Evolutionary conservation across 176 grass and related monocot genomes (phyloP).

Genomic region (Aegilops sharonensis): DNA sequence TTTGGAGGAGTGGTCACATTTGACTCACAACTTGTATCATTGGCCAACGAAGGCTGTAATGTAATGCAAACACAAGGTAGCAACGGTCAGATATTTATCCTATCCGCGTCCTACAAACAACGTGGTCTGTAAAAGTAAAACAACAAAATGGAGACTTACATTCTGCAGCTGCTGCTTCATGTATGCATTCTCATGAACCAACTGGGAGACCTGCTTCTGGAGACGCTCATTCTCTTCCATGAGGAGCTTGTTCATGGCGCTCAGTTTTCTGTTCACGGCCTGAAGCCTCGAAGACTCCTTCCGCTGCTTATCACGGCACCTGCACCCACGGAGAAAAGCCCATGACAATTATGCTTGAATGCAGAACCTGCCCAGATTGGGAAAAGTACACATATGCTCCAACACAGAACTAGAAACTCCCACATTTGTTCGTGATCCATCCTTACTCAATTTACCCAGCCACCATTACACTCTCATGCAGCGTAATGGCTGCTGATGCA

Average conservation of each 20-base stretch:
- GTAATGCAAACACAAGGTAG: not conserved
- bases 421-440: not conserved
- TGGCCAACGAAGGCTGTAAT: constrained; percentile 58
- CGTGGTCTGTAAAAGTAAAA: not conserved
- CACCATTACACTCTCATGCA: not conserved
- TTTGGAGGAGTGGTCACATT: constrained; percentile 76
- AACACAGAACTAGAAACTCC: constrained; percentile 2
- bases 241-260: constrained; percentile 96
- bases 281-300: constrained; percentile 93
- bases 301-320: constrained; percentile 95
- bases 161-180: constrained; percentile 95
- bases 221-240: constrained; percentile 99
- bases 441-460: constrained; percentile 6
- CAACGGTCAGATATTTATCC: not conserved
- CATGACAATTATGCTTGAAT: not conserved
- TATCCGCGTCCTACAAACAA: not conserved
- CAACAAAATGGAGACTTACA: constrained; percentile 40
- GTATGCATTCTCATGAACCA: constrained; percentile 84
- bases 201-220: constrained; percentile 94
- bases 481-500: not conserved
- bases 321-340: constrained; percentile 17
- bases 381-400: not conserved
- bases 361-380: not conserved
- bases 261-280: constrained; percentile 92
- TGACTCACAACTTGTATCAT: constrained; percentile 89